Evolutionary conservation across 495 filamentous ascomycete genomes (phyloP), one percentile per base, ranked within the genome.

Genomic region (Aspergillus incahuasiensis): DNA sequence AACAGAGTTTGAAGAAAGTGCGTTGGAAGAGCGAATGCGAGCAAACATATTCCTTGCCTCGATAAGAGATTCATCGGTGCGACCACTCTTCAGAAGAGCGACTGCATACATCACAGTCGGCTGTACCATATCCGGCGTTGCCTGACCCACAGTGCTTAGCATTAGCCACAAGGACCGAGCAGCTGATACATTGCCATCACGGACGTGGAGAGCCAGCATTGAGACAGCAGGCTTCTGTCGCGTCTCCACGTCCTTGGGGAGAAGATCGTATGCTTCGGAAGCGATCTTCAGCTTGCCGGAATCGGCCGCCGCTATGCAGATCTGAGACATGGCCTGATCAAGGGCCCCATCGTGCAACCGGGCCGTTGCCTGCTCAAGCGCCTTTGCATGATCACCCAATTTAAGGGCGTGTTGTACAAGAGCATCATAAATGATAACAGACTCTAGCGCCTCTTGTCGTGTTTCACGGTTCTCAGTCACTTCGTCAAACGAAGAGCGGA

Each of bases 31-130:
- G 38, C 88, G 86, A 57, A 95, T 87, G 39, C 87, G 87, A 54
- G 80, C 73, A 67, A 96, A 95, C 86, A 94, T 90, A 65, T 83
- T 74, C 49, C 92, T 88, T 22, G 87, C 85, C 58, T 91, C 83
- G 13, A 79, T 72, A 51, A 96, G 76, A 32, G 86, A 91, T 51
- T 89, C 87, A 16, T 86, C 82, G 47, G 92, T 78, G 60, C 89
- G 83, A 46, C 89, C 90, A 52, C 86, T 87, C 58, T 85, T 87
- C 64, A 96, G 82, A 66, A 95, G 77, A 52, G 88, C 88, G 34
- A 94, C 80, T 48, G 86, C 82, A 68, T 91, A 95, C 88, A 94
- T 91, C 44, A 87, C 80, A 11, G 90, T 86, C 25, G 90, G 86
- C 73, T 95, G 90, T 49, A 96, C 82, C 74, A 95, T 88, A 28